A percentile compares a stretch with the other conserved stretches of the same genome.
phyloP scores from a whole-genome alignment of 257 asterid species.

The Solanum etuberosum region DNA sequence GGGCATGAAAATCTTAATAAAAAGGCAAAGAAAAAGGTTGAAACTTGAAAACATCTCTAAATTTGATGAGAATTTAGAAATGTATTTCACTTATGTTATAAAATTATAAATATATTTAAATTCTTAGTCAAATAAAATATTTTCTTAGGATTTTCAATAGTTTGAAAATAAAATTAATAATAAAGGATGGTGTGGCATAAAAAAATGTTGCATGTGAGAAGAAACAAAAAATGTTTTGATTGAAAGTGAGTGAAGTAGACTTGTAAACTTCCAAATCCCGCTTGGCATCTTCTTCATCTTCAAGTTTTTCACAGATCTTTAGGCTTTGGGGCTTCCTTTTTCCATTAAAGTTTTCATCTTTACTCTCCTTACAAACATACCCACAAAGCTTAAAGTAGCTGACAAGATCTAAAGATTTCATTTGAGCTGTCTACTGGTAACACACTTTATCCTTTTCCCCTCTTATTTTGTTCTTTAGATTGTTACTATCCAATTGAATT shows the following conservation, averaged over 20 bases:
- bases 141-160: no score
- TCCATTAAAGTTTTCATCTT: conserved; percentile 1
- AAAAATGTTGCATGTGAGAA: background rate
- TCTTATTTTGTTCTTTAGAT: background rate
- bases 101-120: no score
- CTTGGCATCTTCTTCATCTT: background rate
- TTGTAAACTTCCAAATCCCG: background rate
- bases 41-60: background rate
- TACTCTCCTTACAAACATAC: conserved; percentile 5
- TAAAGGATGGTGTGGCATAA: background rate
- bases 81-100: no score
- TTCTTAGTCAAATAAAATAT: no score
- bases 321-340: background rate
- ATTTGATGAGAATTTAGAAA: no score
- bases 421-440: background rate
- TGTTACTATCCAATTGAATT: background rate
- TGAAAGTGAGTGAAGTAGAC: background rate
- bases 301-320: background rate
- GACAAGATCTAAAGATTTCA: background rate
- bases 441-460: background rate
- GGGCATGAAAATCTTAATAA: background rate
- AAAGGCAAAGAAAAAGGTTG: background rate
- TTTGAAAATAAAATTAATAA: no score
- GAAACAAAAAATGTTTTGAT: background rate
- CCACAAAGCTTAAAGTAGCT: background rate